phyloP scores from a whole-genome alignment of 306 rosid genomes.

The Bauhinia variegata region DNA sequence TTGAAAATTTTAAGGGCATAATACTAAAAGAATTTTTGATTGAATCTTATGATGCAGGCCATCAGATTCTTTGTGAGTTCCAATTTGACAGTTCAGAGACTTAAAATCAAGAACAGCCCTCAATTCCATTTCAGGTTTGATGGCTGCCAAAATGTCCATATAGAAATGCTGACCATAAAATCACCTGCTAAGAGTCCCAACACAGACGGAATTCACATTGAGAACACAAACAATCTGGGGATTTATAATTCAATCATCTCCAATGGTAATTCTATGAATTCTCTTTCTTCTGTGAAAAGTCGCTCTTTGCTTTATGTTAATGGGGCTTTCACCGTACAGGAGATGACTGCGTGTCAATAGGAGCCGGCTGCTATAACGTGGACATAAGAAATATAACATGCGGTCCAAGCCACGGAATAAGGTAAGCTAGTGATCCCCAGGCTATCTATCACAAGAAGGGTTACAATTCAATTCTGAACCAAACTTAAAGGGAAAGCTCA shows the following conservation, averaged over 20 bases:
- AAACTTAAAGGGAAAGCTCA: neutral
- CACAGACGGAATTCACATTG: slow-evolving; percentile 69
- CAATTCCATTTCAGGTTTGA: slow-evolving; percentile 54
- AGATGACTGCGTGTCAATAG: slow-evolving; percentile 66
- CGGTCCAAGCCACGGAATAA: slow-evolving; percentile 71
- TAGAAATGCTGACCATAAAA: slow-evolving; percentile 46
- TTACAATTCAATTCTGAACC: neutral
- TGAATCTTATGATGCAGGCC: slow-evolving; percentile 39
- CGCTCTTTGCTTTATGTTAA: neutral
- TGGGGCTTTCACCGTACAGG: slow-evolving; percentile 36
- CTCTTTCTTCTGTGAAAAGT: neutral
- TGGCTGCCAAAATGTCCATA: slow-evolving; percentile 44
- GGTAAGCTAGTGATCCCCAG: slow-evolving; percentile 36
- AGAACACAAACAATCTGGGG: slow-evolving; percentile 45
- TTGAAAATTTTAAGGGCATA: neutral
- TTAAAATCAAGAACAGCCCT: slow-evolving; percentile 54
- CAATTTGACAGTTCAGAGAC: slow-evolving; percentile 46
- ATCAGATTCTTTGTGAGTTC: slow-evolving; percentile 55
- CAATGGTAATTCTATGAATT: slow-evolving; percentile 33
- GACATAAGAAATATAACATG: slow-evolving; percentile 57
- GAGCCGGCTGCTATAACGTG: slow-evolving; percentile 55
- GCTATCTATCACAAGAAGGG: neutral
- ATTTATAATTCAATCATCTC: slow-evolving; percentile 50
- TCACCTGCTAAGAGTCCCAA: slow-evolving; percentile 54
- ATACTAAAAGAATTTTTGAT: neutral